Percentiles rank a stretch among this genome's conserved stretches.
Evolutionary conservation across 306 rosid genomes (phyloP).

Genomic region (Malus orientalis): DNA sequence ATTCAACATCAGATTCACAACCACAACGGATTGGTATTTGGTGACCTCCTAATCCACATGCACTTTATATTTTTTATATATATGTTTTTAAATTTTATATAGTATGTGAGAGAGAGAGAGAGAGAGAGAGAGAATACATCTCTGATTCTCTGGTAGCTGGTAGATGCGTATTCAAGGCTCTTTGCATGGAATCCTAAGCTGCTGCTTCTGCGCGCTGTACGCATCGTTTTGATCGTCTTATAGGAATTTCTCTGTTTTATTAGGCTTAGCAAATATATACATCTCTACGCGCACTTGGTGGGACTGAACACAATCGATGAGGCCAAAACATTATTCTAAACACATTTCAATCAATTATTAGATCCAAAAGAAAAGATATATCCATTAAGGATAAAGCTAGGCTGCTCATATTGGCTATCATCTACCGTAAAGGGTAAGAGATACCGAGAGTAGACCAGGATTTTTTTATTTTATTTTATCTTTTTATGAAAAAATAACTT

Average conservation of each 20-base stretch:
- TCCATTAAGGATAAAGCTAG: background rate
- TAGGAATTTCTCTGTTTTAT: background rate
- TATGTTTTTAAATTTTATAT: background rate
- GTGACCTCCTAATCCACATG: too few species aligned
- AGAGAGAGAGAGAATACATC: background rate
- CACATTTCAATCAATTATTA: background rate
- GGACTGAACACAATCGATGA: background rate
- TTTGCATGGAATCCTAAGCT: slow-evolving; percentile 61
- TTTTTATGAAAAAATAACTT: too few species aligned
- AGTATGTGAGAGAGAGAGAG: background rate
- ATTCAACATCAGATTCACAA: slow-evolving; percentile 45
- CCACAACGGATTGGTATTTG: slow-evolving; percentile 19
- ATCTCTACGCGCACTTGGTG: background rate
- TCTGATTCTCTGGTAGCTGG: background rate
- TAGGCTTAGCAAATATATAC: background rate
- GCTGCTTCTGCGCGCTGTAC: background rate
- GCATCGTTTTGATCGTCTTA: background rate
- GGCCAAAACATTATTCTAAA: background rate
- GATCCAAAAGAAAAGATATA: background rate
- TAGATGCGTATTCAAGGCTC: slow-evolving; percentile 45
- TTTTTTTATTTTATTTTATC: too few species aligned
- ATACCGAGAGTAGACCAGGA: too few species aligned
- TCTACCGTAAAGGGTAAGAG: too few species aligned
- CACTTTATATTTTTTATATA: background rate
- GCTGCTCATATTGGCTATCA: background rate